Conservation (phyloP, 495 filamentous ascomycete genomes). For the Tuber borchii region DNA sequence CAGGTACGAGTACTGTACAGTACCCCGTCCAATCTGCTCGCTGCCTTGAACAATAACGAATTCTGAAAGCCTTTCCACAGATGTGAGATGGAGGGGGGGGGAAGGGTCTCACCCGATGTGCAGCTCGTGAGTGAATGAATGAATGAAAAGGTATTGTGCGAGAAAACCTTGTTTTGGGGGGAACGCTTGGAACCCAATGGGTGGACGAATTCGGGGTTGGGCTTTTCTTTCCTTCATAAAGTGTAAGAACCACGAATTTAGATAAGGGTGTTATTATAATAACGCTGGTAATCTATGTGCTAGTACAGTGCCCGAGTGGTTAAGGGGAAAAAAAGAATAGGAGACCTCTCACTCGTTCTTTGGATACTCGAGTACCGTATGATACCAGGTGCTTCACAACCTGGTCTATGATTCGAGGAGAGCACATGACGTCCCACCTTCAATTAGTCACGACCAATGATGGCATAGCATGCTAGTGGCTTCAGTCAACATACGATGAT, state of each 20-base stretch:
- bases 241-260: neutral
- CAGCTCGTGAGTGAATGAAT: neutral
- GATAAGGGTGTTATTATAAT: neutral
- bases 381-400: neutral
- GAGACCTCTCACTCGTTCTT: neutral
- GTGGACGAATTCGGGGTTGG: neutral
- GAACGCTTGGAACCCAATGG: neutral
- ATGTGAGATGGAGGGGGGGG: neutral
- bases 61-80: neutral
- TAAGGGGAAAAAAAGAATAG: neutral
- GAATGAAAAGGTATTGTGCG: neutral
- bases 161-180: neutral
- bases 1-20: neutral
- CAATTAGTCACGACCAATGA: neutral
- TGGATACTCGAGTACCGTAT: too few relatives aligned
- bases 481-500: neutral
- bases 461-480: neutral
- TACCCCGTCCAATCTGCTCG: neutral
- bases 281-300: too few relatives aligned
- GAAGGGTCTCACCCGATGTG: neutral
- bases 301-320: neutral
- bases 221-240: neutral
- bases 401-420: neutral
- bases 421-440: neutral
- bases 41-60: neutral